phyloP scores from a whole-genome alignment of 306 rosid species.

The Pterocarpus santalinus region DNA sequence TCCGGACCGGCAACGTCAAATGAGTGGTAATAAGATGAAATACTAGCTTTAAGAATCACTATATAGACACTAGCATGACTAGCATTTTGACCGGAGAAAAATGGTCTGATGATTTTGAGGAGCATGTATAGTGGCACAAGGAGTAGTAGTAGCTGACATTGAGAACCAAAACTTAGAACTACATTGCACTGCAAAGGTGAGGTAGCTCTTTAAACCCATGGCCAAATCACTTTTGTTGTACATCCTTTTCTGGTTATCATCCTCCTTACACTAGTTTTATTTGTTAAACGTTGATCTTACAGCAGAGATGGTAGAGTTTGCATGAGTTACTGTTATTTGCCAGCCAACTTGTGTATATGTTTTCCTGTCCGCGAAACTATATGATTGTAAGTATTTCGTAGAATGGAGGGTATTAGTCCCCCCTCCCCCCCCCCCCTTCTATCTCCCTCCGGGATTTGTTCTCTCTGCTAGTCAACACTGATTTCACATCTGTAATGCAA shows the following conservation, averaged over 20 bases:
- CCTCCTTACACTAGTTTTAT: slow-evolving; percentile 29
- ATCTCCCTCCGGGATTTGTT: slow-evolving; percentile 30
- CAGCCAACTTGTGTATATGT: slow-evolving; percentile 53
- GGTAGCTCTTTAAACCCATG: slow-evolving; percentile 40
- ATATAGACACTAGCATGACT: slow-evolving; percentile 44
- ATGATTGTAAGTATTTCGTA: slow-evolving; percentile 39
- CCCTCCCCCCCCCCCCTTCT: background rate
- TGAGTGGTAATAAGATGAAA: slow-evolving; percentile 38
- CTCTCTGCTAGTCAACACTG: slow-evolving; percentile 25
- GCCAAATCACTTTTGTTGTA: slow-evolving; percentile 11
- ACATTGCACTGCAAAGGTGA: slow-evolving; percentile 42
- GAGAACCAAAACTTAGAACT: slow-evolving; percentile 30
- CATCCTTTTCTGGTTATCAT: slow-evolving; percentile 16
- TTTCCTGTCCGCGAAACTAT: slow-evolving; percentile 40
- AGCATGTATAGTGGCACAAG: slow-evolving; percentile 41
- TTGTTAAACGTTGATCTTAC: slow-evolving; percentile 26
- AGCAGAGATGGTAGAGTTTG: slow-evolving; percentile 46
- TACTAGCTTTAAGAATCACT: slow-evolving; percentile 29
- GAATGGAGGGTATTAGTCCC: slow-evolving; percentile 18
- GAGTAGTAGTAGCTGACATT: slow-evolving; percentile 39
- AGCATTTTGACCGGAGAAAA: slow-evolving; percentile 36
- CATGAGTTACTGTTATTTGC: slow-evolving; percentile 42
- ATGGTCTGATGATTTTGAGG: slow-evolving; percentile 43
- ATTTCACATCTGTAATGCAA: slow-evolving; percentile 37
- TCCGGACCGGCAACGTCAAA: slow-evolving; percentile 65